Evolutionary conservation across 1,139 yeast species (phyloP).

Genomic region (Geotrichum candidum): DNA sequence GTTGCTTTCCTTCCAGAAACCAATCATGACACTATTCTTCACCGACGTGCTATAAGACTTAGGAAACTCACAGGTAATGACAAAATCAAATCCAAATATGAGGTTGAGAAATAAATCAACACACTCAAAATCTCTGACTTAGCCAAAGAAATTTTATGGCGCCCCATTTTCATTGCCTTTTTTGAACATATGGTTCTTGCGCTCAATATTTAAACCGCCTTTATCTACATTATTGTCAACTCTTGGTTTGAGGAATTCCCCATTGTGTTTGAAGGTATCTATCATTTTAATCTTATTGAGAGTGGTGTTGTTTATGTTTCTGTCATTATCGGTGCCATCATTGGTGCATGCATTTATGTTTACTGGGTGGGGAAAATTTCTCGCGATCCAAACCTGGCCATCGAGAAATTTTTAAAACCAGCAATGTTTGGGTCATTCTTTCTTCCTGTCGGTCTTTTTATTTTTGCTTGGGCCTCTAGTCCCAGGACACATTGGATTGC

Average conservation of each 20-base stretch:
- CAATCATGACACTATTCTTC: slow-evolving; percentile 41
- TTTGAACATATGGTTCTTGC: too few species aligned
- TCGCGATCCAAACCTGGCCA: slow-evolving; percentile 2
- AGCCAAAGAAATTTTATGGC: slow-evolving; percentile 46
- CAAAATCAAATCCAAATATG: slow-evolving; percentile 36
- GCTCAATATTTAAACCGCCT: too few species aligned
- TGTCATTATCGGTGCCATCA: slow-evolving; percentile 42
- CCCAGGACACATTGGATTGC: slow-evolving; percentile 50
- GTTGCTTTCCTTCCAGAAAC: slow-evolving; percentile 48
- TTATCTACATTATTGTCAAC: too few species aligned
- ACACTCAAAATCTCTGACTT: slow-evolving; percentile 20
- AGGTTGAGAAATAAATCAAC: slow-evolving; percentile 31
- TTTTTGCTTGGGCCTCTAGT: slow-evolving; percentile 77
- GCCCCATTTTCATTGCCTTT: too few species aligned
- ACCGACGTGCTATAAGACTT: too few species aligned
- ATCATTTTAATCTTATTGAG: slow-evolving; percentile 46
- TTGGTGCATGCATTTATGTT: slow-evolving; percentile 24
- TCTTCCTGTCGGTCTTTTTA: slow-evolving; percentile 64
- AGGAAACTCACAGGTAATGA: slow-evolving; percentile 45
- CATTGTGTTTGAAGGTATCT: slow-evolving; percentile 43
- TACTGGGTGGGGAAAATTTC: slow-evolving; percentile 1
- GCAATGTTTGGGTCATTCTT: slow-evolving; percentile 51
- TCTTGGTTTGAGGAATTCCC: too few species aligned
- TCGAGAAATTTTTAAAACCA: slow-evolving; percentile 21
- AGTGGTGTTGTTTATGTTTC: slow-evolving; percentile 45